These are phyloP conservation scores for Hevea brasiliensis DNA, from an alignment of 345 rosid species.

Conservation along the genomic window DNA sequence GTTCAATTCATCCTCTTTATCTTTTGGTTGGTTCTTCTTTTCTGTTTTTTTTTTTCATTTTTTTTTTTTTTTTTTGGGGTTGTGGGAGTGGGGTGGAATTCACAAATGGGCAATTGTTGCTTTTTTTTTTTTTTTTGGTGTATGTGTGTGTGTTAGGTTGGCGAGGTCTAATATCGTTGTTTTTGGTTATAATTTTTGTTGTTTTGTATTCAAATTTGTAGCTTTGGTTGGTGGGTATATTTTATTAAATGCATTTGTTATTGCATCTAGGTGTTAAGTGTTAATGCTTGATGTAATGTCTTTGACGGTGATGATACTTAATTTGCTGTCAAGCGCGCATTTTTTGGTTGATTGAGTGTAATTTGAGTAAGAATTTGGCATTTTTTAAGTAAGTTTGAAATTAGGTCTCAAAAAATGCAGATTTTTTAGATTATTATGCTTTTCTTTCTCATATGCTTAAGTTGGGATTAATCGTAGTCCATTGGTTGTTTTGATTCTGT, in stretches of 20 bases:
- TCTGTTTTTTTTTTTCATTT: neutral
- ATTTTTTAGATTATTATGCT: neutral
- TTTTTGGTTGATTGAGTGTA: neutral
- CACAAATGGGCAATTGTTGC: neutral
- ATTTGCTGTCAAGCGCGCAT: neutral
- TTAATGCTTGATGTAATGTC: conserved; percentile 19
- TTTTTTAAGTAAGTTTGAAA: neutral
- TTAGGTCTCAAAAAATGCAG: neutral
- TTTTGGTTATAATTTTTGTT: neutral
- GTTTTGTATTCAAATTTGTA: conserved; percentile 7
- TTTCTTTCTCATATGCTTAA: neutral
- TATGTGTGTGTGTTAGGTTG: neutral
- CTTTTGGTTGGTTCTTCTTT: neutral
- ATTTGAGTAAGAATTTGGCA: neutral
- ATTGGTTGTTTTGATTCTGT: neutral
- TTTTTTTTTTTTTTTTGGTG: neutral
- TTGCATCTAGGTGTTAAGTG: conserved; percentile 27
- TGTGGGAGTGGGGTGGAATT: neutral
- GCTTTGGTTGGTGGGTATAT: conserved; percentile 15
- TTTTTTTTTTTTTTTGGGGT: no score
- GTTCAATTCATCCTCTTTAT: neutral
- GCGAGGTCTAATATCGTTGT: conserved; percentile 1
- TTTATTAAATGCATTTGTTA: conserved; percentile 19
- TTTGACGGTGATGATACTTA: conserved; percentile 1
- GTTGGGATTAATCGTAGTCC: neutral